These are phyloP conservation scores for Nothophytophthora sp. DNA, from an alignment of 352 stramenopile species.

Conservation along the genomic window DNA sequence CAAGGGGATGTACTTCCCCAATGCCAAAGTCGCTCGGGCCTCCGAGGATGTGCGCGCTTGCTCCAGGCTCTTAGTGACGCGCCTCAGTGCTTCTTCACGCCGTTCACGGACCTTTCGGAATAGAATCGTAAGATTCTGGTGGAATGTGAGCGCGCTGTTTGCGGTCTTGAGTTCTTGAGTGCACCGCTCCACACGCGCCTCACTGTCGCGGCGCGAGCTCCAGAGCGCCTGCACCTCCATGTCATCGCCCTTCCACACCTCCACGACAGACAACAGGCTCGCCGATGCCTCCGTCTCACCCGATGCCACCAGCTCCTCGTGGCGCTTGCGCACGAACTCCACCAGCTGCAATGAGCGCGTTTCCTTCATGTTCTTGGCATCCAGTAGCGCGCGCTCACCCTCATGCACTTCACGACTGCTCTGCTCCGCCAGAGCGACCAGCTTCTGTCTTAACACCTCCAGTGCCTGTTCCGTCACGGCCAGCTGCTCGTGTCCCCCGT, in stretches of 20 bases:
- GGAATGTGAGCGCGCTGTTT: conserved; percentile 30
- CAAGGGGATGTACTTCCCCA: conserved; percentile 48
- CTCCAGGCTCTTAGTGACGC: conserved; percentile 24
- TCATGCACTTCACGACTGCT: conserved; percentile 23
- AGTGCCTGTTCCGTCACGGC: conserved; percentile 21
- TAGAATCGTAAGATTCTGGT: conserved; percentile 32
- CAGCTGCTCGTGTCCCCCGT: conserved; percentile 15
- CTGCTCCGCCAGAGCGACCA: conserved; percentile 14
- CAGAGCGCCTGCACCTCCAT: conserved; percentile 32
- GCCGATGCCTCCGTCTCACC: conserved; percentile 37
- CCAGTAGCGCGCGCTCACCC: conserved; percentile 19
- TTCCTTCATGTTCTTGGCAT: conserved; percentile 31
- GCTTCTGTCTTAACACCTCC: conserved; percentile 21
- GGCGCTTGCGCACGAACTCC: conserved; percentile 30
- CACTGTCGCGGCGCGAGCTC: conserved; percentile 25
- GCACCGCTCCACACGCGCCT: conserved; percentile 17
- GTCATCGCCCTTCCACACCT: conserved; percentile 39
- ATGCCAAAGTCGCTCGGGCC: conserved; percentile 26
- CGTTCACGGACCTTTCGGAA: conserved; percentile 30
- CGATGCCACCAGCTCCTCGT: conserved; percentile 24
- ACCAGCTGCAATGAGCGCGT: conserved; percentile 29
- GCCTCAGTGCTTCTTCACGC: conserved; percentile 28
- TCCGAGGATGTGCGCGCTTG: conserved; percentile 23
- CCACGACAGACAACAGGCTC: conserved; percentile 29
- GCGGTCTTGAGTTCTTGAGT: conserved; percentile 12